phyloP scores from a whole-genome alignment of 176 grass and related monocot species.

The Zoysia pacifica region DNA sequence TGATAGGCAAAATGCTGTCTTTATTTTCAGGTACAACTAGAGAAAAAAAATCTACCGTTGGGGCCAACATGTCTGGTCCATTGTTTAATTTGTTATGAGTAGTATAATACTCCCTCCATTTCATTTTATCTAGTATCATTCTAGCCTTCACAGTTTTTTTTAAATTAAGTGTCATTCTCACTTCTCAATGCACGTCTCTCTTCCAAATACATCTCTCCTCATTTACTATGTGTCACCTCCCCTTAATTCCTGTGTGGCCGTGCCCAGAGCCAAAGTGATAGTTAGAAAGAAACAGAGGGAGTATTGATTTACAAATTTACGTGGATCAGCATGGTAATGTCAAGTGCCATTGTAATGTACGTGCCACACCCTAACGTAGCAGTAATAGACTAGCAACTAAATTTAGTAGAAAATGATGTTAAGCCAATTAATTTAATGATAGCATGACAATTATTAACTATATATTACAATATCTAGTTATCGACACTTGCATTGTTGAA shows the following conservation, averaged over 20 bases:
- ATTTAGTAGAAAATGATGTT: neutral
- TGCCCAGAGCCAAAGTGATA: too few relatives aligned
- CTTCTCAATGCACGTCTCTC: too few relatives aligned
- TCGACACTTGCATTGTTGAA: neutral
- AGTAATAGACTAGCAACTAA: neutral
- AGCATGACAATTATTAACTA: neutral
- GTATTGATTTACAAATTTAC: conserved; percentile 11
- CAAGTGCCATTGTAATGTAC: neutral
- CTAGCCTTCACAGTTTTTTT: too few relatives aligned
- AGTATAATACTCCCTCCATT: too few relatives aligned
- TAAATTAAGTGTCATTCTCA: too few relatives aligned
- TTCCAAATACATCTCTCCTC: too few relatives aligned
- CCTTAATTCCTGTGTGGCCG: too few relatives aligned
- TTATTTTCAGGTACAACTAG: neutral
- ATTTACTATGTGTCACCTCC: too few relatives aligned
- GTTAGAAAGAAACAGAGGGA: neutral
- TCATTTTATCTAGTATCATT: too few relatives aligned
- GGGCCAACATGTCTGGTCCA: neutral
- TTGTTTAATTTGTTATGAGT: neutral
- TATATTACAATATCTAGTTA: neutral
- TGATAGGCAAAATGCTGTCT: neutral
- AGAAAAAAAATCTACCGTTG: neutral
- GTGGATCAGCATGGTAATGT: neutral
- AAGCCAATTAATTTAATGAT: neutral
- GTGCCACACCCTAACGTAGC: neutral